Evolutionary conservation across 306 rosid genomes (phyloP).

Genomic region (Fragaria ananassa): DNA sequence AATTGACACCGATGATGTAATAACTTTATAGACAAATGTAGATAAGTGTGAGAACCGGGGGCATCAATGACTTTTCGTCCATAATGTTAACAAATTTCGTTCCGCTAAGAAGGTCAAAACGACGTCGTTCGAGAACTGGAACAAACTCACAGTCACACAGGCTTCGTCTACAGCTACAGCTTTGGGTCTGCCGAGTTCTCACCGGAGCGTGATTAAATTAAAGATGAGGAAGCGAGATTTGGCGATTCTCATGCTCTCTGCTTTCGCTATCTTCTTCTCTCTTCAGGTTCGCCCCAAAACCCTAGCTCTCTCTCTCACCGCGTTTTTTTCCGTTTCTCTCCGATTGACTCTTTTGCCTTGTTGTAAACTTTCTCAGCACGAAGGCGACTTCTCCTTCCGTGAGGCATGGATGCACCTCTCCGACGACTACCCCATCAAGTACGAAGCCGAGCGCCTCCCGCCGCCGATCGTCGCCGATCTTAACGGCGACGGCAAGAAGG

Average conservation of each 20-base stretch:
- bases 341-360: not conserved
- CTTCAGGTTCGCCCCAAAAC: slow-evolving; percentile 56
- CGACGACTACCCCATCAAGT: slow-evolving; percentile 90
- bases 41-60: too few species aligned
- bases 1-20: too few species aligned
- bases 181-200: not conserved
- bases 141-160: not conserved
- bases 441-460: slow-evolving; percentile 91
- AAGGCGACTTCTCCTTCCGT: slow-evolving; percentile 86
- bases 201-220: not conserved
- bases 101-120: not conserved
- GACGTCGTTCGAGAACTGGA: not conserved
- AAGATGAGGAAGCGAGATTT: slow-evolving; percentile 98
- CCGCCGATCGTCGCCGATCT: slow-evolving; percentile 91
- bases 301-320: not conserved
- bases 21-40: too few species aligned
- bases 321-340: not conserved
- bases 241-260: slow-evolving; percentile 94
- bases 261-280: slow-evolving; percentile 96
- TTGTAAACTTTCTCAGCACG: slow-evolving; percentile 53
- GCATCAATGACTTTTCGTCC: too few species aligned
- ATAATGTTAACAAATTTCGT: too few species aligned
- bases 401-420: slow-evolving; percentile 95
- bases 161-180: not conserved
- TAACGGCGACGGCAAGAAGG: slow-evolving; percentile 95